Evolutionary conservation across 345 rosid genomes (phyloP).

Genomic region (Gossypium anomalum): DNA sequence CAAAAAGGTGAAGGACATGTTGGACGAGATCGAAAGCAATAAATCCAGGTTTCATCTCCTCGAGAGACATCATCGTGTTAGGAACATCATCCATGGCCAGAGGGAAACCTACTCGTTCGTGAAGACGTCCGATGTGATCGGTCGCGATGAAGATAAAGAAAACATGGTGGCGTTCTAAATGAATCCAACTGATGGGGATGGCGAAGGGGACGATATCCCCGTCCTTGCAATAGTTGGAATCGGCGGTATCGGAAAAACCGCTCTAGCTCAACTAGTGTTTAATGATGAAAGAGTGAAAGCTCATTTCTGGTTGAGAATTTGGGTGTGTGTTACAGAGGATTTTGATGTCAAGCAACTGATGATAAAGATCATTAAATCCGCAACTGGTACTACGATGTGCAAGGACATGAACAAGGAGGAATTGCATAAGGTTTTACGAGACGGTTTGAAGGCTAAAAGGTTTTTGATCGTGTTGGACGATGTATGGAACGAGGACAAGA

Average conservation of each 20-base stretch:
- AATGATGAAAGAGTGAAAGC: background rate
- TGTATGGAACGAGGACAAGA: slow-evolving; percentile 6
- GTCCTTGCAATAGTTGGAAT: slow-evolving; percentile 16
- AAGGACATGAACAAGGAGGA: background rate
- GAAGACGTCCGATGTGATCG: slow-evolving; percentile 9
- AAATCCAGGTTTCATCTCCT: background rate
- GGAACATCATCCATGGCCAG: background rate
- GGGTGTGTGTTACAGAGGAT: slow-evolving; percentile 9
- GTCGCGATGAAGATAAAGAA: slow-evolving; percentile 18
- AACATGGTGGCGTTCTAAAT: slow-evolving; percentile 9
- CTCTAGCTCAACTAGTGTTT: background rate
- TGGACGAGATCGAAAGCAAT: background rate
- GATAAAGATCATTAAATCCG: background rate
- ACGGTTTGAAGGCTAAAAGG: background rate
- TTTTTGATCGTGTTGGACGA: slow-evolving; percentile 17
- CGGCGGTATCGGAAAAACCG: slow-evolving; percentile 11
- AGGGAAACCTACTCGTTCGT: slow-evolving; percentile 22
- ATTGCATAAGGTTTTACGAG: background rate
- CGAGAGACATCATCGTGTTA: background rate
- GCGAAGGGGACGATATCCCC: background rate
- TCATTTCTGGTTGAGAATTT: slow-evolving; percentile 15
- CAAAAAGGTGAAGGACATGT: background rate
- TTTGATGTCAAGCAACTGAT: background rate
- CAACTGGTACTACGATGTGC: background rate
- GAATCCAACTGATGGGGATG: background rate